phyloP scores from a whole-genome alignment of 129 eudicot species.

The Flaveria ramosissima region DNA sequence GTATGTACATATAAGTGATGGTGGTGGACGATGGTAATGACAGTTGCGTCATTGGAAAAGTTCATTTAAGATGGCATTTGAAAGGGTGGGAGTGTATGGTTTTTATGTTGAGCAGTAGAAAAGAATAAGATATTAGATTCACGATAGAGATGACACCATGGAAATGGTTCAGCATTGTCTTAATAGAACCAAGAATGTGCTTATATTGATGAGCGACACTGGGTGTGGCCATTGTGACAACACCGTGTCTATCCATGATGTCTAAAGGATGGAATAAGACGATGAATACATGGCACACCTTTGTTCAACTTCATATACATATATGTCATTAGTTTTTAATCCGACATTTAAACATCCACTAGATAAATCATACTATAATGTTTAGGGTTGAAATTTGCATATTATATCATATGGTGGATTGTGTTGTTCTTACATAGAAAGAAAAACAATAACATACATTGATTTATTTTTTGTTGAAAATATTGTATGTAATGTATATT shows the following conservation, averaged over 20 bases:
- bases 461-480: too few species aligned
- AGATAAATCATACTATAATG: neutral
- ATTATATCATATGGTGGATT: neutral
- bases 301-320: neutral
- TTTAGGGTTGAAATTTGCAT: neutral
- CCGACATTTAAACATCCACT: too few species aligned
- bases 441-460: too few species aligned
- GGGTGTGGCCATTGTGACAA: constrained; percentile 92
- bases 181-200: constrained; percentile 72
- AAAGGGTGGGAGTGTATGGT: constrained; percentile 59
- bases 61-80: constrained; percentile 39
- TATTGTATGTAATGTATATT: too few species aligned
- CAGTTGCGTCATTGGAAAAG: too few species aligned
- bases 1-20: constrained; percentile 24
- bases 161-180: constrained; percentile 87
- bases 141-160: constrained; percentile 56
- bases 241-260: constrained; percentile 87
- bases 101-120: constrained; percentile 42
- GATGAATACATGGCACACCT: constrained; percentile 64
- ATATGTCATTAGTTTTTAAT: neutral
- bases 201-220: constrained; percentile 88
- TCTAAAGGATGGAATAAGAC: constrained; percentile 73
- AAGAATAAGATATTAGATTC: constrained; percentile 38
- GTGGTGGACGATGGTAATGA: too few species aligned
- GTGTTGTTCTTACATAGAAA: too few species aligned